Evolutionary conservation across 2,329 filamentous ascomycete genomes (phyloP), one percentile per base, ranked within the genome.

Genomic region (Pseudogymnoascus verrucosus): DNA sequence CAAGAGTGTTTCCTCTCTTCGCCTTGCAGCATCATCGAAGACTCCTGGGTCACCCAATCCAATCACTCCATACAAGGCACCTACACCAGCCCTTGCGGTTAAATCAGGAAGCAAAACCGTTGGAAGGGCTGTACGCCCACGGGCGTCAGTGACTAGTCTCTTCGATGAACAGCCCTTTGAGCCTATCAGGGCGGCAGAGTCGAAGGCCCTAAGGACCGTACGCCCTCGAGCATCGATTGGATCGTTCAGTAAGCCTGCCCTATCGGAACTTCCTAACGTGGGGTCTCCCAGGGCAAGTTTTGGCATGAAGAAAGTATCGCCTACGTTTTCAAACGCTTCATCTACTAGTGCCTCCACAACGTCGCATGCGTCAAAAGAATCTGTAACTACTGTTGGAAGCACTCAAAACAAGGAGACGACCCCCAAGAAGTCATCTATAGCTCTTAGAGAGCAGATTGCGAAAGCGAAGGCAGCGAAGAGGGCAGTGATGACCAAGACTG

Each of bases 371-470:
- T 67, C 68, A 3, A 65, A 60, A 40, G 63, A 62, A 19, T 66
- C 67, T 16, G 62, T 67, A 14, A 36, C 61, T 5, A 67, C 63
- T 47, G 66, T 70, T 37, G 68, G 67, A 5, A 62, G 69, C 3
- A 61, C 28, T 14, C 51, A 36, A 21, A 21, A 5, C 28, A 57
- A 57, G 28, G 51, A 57, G 28, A 57, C 51, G 16, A 82, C 78
- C 64, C 74, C 74, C 0, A 76, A 78, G 5, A 95, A 90, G 69
- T 92, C 92, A 0, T 97, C 93, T 0, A 80, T 84, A 14, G 88
- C 92, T 0, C 77, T 99, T 12, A 86, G 95, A 36, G 91, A 97
- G 61, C 93, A 95, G 62, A 97, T 98, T 67, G 91, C 93, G 39
- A 93, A 93, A 70, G 93, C 95, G 0, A 96, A 93, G 72, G 92